phyloP scores from a whole-genome alignment of 148 eudicot species.

The Camellia lanceoleosa region DNA sequence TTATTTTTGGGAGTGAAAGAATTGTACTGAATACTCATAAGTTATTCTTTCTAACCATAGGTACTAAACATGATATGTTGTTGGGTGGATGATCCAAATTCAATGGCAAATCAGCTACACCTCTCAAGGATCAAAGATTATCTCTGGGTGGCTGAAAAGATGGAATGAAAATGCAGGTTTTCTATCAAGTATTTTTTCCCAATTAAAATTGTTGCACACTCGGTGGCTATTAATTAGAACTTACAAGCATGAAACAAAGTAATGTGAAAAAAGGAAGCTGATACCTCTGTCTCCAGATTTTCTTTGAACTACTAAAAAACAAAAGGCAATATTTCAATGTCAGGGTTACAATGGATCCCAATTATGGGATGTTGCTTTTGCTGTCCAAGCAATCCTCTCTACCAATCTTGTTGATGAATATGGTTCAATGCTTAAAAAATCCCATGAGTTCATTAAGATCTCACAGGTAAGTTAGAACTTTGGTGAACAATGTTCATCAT shows the following conservation, averaged over 20 bases:
- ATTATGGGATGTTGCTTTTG: slow-evolving; percentile 39
- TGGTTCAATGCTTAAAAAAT: slow-evolving; percentile 34
- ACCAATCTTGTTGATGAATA: slow-evolving; percentile 34
- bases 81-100: slow-evolving; percentile 35
- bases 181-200: background rate
- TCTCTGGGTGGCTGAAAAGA: slow-evolving; percentile 51
- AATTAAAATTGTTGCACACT: background rate
- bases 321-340: background rate
- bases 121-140: slow-evolving; percentile 40
- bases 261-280: background rate
- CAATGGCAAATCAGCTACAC: slow-evolving; percentile 24
- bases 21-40: background rate
- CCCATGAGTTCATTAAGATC: slow-evolving; percentile 33
- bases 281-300: background rate
- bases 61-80: slow-evolving; percentile 38
- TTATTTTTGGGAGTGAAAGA: background rate
- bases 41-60: slow-evolving; percentile 10
- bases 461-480: slow-evolving; percentile 27
- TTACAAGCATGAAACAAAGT: background rate
- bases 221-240: too few relatives aligned
- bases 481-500: background rate
- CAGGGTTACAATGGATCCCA: slow-evolving; percentile 48
- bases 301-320: background rate
- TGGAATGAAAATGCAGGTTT: slow-evolving; percentile 47
- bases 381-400: slow-evolving; percentile 37